Conservation (phyloP, 441 rosid species). For the Erodium moschatum region DNA sequence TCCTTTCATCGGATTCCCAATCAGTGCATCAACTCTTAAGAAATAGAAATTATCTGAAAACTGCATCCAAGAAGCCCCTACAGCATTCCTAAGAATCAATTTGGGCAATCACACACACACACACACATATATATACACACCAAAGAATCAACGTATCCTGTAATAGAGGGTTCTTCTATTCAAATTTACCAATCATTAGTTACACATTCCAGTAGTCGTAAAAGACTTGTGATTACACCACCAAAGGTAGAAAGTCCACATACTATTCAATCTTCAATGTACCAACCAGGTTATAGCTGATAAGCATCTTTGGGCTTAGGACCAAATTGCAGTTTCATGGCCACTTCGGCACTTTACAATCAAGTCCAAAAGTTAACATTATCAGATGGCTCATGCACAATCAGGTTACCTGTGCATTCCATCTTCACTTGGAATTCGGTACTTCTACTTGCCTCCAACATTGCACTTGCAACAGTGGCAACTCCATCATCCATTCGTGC, state of each 20-base stretch:
- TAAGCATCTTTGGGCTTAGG: too few species aligned
- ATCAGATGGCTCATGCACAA: neutral
- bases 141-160: too few species aligned
- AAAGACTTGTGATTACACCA: too few species aligned
- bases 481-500: slow-evolving; percentile 56
- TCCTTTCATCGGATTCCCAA: neutral
- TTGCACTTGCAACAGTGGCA: slow-evolving; percentile 55
- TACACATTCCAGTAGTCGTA: neutral
- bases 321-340: too few species aligned
- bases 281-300: too few species aligned
- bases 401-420: slow-evolving; percentile 46
- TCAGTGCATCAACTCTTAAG: neutral
- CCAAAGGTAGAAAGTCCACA: too few species aligned
- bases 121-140: too few species aligned
- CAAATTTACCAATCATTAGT: too few species aligned
- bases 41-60: neutral
- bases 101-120: too few species aligned
- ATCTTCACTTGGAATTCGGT: slow-evolving; percentile 63
- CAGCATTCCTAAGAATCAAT: neutral
- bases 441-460: slow-evolving; percentile 60
- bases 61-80: slow-evolving; percentile 5
- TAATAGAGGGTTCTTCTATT: too few species aligned
- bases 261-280: too few species aligned
- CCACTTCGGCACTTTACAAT: neutral
- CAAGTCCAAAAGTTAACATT: neutral